Percentiles rank a stretch among this genome's conserved stretches.
These are phyloP conservation scores for Hygrocybe punicea DNA, from an alignment of 768 basidiomycete genomes.

Conservation along the genomic window DNA sequence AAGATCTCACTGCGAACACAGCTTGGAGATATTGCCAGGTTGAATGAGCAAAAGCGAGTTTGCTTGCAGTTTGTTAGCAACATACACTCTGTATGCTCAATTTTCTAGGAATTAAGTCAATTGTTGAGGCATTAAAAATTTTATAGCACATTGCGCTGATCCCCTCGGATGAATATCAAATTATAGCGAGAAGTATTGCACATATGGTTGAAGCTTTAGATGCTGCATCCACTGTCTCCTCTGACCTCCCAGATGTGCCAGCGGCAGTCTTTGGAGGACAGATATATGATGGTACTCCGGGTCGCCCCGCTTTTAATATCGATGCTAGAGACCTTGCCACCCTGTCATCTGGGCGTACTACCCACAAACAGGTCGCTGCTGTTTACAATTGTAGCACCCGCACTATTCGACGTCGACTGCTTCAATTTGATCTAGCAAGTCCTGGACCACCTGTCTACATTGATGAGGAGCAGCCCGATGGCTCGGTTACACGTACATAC, in stretches of 20 bases:
- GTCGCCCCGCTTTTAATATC: constrained; percentile 19
- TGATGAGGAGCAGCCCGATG: constrained; percentile 9
- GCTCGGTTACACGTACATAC: constrained; percentile 8
- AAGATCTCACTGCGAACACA: neutral
- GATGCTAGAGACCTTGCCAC: constrained; percentile 21
- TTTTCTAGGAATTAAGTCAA: neutral
- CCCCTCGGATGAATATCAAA: neutral
- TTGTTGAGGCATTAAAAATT: neutral
- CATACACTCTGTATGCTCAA: neutral
- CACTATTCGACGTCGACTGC: constrained; percentile 17
- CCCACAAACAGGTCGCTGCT: constrained; percentile 12
- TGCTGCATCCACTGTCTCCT: neutral
- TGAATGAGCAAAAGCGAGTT: neutral
- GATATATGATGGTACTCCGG: constrained; percentile 21
- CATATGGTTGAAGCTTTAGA: constrained; percentile 7
- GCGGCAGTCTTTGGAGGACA: neutral
- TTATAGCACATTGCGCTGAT: neutral
- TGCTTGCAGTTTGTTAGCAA: neutral
- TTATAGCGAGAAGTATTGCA: neutral
- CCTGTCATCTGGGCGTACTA: constrained; percentile 14
- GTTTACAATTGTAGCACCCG: constrained; percentile 11
- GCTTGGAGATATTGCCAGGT: neutral
- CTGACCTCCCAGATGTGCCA: constrained; percentile 6
- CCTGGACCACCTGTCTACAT: constrained; percentile 19
- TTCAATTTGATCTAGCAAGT: constrained; percentile 18